Percentiles rank a stretch among this genome's conserved stretches.
Conservation (phyloP, 148 eudicot genomes). For the Rhododendron ovatum region DNA sequence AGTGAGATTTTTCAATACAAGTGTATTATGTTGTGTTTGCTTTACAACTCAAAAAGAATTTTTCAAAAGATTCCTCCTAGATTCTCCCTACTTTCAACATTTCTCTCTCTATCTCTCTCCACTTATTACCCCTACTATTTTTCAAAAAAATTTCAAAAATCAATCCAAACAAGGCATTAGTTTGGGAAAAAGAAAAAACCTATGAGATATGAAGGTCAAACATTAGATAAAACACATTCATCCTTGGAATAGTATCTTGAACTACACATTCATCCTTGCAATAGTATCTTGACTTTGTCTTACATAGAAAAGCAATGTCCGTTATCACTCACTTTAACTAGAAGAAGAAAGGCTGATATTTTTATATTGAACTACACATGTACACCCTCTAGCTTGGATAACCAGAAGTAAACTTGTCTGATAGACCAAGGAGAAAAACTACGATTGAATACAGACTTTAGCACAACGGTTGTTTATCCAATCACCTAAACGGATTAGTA, state of each 20-base stretch:
- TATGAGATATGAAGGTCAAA: not conserved
- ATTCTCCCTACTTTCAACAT: too few relatives aligned
- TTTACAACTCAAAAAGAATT: too few relatives aligned
- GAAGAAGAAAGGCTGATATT: not conserved
- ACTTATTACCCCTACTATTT: too few relatives aligned
- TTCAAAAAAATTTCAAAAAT: too few relatives aligned
- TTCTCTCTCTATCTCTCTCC: too few relatives aligned
- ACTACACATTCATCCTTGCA: not conserved
- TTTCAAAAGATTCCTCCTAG: too few relatives aligned
- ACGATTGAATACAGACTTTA: not conserved
- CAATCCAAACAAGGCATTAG: too few relatives aligned
- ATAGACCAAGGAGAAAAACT: not conserved
- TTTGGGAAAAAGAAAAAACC: not conserved
- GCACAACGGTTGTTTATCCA: not conserved
- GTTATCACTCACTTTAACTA: not conserved
- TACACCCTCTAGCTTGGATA: conserved; percentile 5
- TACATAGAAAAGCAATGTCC: not conserved
- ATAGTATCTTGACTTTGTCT: not conserved
- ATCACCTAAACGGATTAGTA: conserved; percentile 1
- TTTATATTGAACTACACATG: not conserved
- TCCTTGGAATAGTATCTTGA: not conserved
- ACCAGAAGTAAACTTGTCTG: not conserved
- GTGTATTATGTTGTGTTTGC: too few relatives aligned
- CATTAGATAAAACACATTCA: not conserved
- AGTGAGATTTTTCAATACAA: too few relatives aligned